Conservation (phyloP, 495 filamentous ascomycete species). For the Hypoxylon fragiforme region DNA sequence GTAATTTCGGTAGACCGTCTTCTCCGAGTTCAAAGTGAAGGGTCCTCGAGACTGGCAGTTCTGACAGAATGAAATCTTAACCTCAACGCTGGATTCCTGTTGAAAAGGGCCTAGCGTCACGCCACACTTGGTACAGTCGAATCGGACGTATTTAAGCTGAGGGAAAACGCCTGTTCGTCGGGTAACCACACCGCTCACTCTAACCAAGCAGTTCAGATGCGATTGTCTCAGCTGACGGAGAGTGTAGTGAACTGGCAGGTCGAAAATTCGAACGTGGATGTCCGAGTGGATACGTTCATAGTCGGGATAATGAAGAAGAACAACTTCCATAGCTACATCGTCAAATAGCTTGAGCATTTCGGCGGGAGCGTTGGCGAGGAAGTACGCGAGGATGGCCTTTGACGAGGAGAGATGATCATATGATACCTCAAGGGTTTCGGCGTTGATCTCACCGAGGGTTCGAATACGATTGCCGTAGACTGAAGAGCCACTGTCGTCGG, state of each 20-base stretch:
- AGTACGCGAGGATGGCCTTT: slow-evolving; percentile 97
- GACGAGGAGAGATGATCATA: slow-evolving; percentile 86
- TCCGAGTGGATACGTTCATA: slow-evolving; percentile 98
- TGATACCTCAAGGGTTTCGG: slow-evolving; percentile 93
- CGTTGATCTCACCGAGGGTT: slow-evolving; percentile 93
- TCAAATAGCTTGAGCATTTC: slow-evolving; percentile 97
- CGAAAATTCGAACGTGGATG: slow-evolving; percentile 96
- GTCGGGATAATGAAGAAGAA: slow-evolving; percentile 92
- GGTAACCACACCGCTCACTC: slow-evolving; percentile 94
- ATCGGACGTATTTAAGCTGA: slow-evolving; percentile 96
- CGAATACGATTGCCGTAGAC: slow-evolving; percentile 93
- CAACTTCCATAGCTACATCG: slow-evolving; percentile 93
- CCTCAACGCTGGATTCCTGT: slow-evolving; percentile 93
- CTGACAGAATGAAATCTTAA: slow-evolving; percentile 95
- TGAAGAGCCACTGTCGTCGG: slow-evolving; percentile 79
- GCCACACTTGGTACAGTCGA: slow-evolving; percentile 92
- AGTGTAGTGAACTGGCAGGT: slow-evolving; percentile 93
- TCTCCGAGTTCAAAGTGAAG: slow-evolving; percentile 94
- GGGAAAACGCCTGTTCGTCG: slow-evolving; percentile 97
- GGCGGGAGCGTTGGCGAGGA: slow-evolving; percentile 91
- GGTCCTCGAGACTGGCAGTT: slow-evolving; percentile 96
- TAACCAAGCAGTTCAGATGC: slow-evolving; percentile 94
- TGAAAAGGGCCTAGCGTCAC: slow-evolving; percentile 93
- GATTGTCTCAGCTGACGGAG: slow-evolving; percentile 94
- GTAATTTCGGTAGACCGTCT: slow-evolving; percentile 99